A percentile compares a stretch with the other conserved stretches of the same genome.
These are phyloP conservation scores for Avicennia marina DNA, from an alignment of 257 asterid species.

Conservation along the genomic window DNA sequence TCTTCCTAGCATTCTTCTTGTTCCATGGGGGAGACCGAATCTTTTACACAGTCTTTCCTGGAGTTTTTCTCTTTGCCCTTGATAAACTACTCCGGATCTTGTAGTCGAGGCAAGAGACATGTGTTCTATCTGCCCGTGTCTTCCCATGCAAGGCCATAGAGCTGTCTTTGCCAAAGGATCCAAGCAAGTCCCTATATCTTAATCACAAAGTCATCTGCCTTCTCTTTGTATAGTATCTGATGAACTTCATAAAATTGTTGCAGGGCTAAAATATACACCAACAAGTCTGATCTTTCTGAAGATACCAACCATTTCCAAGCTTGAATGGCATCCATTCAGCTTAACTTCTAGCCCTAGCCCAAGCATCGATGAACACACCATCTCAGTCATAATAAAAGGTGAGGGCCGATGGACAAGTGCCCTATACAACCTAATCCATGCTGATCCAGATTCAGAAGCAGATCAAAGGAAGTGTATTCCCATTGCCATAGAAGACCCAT, in stretches of 20 bases:
- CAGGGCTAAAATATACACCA: constrained; percentile 60
- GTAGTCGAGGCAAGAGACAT: constrained; percentile 67
- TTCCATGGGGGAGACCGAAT: constrained; percentile 93
- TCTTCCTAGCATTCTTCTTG: constrained; percentile 63
- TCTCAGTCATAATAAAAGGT: constrained; percentile 53
- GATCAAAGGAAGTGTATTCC: constrained; percentile 43
- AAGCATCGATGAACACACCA: constrained; percentile 38
- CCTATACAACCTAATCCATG: constrained; percentile 35
- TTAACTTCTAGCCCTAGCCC: constrained; percentile 81
- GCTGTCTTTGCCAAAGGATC: constrained; percentile 71
- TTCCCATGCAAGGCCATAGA: constrained; percentile 72
- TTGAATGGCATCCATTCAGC: constrained; percentile 84
- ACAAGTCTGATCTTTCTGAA: constrained; percentile 64
- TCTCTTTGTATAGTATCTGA: too few relatives aligned
- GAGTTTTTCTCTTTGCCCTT: constrained; percentile 60
- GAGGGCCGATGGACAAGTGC: constrained; percentile 77
- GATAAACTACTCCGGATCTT: constrained; percentile 63
- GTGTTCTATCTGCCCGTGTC: constrained; percentile 64
- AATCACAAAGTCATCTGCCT: not conserved
- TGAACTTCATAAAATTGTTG: constrained; percentile 9
- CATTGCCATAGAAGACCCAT: constrained; percentile 71
- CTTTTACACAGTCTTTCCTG: constrained; percentile 72
- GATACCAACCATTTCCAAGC: constrained; percentile 65
- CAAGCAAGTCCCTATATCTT: constrained; percentile 37
- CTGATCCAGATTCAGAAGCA: constrained; percentile 50